Evolutionary conservation across 2,329 filamentous ascomycete genomes (phyloP), one percentile per base, ranked within the genome.

Genomic region (Drechslerella stenobrocha): DNA sequence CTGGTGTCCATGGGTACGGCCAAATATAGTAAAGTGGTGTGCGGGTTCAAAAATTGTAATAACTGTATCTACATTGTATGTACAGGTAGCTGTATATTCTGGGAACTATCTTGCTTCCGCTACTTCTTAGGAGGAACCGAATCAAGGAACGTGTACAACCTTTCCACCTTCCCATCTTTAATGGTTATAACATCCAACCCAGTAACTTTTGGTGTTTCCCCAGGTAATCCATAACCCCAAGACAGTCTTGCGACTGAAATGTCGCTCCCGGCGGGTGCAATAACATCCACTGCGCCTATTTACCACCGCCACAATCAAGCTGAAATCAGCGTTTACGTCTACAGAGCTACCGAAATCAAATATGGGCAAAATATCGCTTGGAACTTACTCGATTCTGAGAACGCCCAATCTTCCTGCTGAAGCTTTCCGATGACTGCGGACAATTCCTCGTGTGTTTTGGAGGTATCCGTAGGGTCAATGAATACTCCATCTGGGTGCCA

Each of bases 151-250:
- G 59, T 64, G 24, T 64, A 64, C 1, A 64, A 23, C 15, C 46
- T 56, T 18, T 64, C 52, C 22, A 64, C 45, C 24, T 64, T 64
- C 13, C 59, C 59, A 23, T 64, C 59, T 18, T 57, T 64, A 8
- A 64, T 23, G 11, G 59, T 47, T 11, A 64, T 30, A 22, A 64
- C 52, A 52, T 64, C 59, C 30, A 56, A 23, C 6, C 59, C 59
- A 1, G 45, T 56, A 9, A 64, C n/a, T 30, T 46, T 50, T 45
- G 59, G 52, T 32, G 35, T 20, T 20, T 64, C 52, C 1, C 52
- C 52, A 2, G 52, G 20, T 9, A 45, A 37, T 47, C 59, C 59
- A 45, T 45, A 64, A 0, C 46, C 59, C 59, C 59, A 64, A 22
- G 20, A 13, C 7, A 64, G 18, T 15, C 52, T 64, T 15, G 59